phyloP scores from a whole-genome alignment of 163 green algal genomes.

The Picocystis sp. region DNA sequence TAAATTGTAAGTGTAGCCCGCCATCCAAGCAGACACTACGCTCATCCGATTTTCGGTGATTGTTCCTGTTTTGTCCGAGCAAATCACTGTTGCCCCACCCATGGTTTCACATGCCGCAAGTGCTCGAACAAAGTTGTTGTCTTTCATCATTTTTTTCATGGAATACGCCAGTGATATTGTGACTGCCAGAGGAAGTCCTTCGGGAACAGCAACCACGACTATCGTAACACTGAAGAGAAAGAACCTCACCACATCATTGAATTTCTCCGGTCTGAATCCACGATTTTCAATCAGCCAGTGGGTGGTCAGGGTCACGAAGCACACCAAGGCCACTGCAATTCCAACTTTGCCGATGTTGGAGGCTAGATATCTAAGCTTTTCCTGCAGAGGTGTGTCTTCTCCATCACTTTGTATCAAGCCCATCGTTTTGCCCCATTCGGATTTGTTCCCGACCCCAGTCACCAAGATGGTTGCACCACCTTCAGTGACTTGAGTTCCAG shows the following conservation, averaged over 20 bases:
- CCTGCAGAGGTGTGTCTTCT: conserved; percentile 77
- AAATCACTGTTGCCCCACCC: conserved; percentile 94
- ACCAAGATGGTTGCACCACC: conserved; percentile 64
- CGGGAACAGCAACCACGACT: conserved; percentile 90
- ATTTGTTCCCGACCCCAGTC: conserved; percentile 61
- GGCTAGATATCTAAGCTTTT: conserved; percentile 71
- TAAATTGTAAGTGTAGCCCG: conserved; percentile 27
- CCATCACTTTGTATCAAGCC: conserved; percentile 51
- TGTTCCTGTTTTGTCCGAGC: conserved; percentile 95
- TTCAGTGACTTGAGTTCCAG: conserved; percentile 76
- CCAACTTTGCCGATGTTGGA: conserved; percentile 82
- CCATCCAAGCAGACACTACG: conserved; percentile 76
- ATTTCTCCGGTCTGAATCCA: too few species aligned
- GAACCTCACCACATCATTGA: conserved; percentile 38
- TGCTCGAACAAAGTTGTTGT: conserved; percentile 97
- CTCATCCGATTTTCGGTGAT: conserved; percentile 98
- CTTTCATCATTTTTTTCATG: conserved; percentile 93
- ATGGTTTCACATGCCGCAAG: conserved; percentile 96
- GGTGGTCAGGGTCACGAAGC: conserved; percentile 62
- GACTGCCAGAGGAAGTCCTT: conserved; percentile 93
- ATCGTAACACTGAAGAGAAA: conserved; percentile 95
- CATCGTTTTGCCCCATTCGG: conserved; percentile 89
- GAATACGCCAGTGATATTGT: conserved; percentile 90
- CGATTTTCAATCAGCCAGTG: conserved; percentile 2
- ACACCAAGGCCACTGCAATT: conserved; percentile 63